Evolutionary conservation across 1,284 basidiomycete species (phyloP).

Genomic region (Trichosporon faecale): DNA sequence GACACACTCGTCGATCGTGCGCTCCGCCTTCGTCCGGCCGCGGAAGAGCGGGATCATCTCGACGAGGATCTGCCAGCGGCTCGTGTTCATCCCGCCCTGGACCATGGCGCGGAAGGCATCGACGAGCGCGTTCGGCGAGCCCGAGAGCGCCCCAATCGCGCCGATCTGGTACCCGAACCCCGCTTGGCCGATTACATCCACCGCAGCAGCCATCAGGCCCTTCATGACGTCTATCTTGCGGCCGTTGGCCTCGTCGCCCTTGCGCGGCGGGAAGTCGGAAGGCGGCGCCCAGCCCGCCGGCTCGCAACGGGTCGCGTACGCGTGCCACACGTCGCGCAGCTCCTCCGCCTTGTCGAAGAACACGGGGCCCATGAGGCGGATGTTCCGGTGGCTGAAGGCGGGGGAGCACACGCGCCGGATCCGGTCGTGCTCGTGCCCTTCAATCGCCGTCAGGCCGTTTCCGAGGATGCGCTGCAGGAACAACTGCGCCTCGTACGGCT

Average conservation of each 20-base stretch:
- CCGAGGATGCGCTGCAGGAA: conserved; percentile 54
- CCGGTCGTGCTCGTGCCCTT: conserved; percentile 57
- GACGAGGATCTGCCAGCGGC: conserved; percentile 60
- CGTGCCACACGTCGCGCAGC: conserved; percentile 45
- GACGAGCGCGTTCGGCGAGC: conserved; percentile 34
- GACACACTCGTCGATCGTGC: conserved; percentile 50
- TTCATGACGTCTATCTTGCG: conserved; percentile 57
- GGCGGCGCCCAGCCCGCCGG: neutral
- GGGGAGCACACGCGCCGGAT: conserved; percentile 55
- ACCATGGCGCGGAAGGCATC: conserved; percentile 43
- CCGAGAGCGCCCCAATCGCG: neutral
- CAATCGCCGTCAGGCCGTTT: conserved; percentile 45
- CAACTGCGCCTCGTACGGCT: conserved; percentile 62
- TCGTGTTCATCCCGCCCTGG: conserved; percentile 45
- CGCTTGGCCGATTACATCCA: conserved; percentile 67
- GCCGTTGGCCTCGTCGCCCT: conserved; percentile 21
- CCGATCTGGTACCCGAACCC: conserved; percentile 62
- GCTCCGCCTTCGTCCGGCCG: conserved; percentile 45
- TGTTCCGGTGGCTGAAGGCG: conserved; percentile 49
- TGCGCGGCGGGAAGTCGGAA: conserved; percentile 14
- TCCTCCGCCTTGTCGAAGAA: conserved; percentile 64
- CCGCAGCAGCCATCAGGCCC: conserved; percentile 61
- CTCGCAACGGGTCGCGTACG: neutral
- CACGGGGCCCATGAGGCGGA: conserved; percentile 56
- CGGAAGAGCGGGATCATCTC: conserved; percentile 61